A percentile compares a stretch with the other conserved stretches of the same genome.
phyloP scores from a whole-genome alignment of 805 yeast genomes.

The Tetrapisispora taiwanensis region DNA sequence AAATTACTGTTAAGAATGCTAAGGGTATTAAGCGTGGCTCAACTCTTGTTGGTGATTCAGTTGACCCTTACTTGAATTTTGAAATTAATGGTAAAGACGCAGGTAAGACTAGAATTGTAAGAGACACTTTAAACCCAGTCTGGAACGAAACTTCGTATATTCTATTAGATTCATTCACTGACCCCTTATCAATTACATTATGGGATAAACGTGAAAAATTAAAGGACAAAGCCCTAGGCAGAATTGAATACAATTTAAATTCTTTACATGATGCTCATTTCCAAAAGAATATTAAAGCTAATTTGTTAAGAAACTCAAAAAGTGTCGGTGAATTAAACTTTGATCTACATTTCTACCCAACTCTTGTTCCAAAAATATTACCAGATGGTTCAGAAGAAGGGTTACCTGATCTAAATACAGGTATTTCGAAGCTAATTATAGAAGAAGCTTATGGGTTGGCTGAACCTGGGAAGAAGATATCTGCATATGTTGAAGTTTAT shows the following conservation, averaged over 20 bases:
- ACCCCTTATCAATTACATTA: conserved; percentile 64
- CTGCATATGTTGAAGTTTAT: conserved; percentile 63
- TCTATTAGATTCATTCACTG: conserved; percentile 64
- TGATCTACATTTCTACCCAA: conserved; percentile 68
- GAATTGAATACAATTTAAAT: conserved; percentile 63
- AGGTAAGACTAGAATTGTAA: conserved; percentile 59
- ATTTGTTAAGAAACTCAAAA: conserved; percentile 71
- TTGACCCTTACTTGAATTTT: conserved; percentile 82
- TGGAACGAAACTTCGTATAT: conserved; percentile 77
- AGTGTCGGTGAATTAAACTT: conserved; percentile 66
- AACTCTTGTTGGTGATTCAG: conserved; percentile 56
- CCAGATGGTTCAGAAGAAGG: conserved; percentile 78
- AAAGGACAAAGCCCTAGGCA: conserved; percentile 75
- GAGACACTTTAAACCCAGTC: conserved; percentile 59
- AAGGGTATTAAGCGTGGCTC: conserved; percentile 58
- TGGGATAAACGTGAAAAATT: conserved; percentile 64
- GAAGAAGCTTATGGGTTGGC: conserved; percentile 33
- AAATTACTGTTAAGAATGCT: conserved; percentile 58
- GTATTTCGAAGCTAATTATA: conserved; percentile 55
- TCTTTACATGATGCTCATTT: conserved; percentile 44
- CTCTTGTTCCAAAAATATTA: conserved; percentile 45
- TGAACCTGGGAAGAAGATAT: conserved; percentile 39
- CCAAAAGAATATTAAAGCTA: conserved; percentile 39
- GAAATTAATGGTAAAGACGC: conserved; percentile 48
- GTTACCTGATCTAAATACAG: conserved; percentile 89